A percentile compares a stretch with the other conserved stretches of the same genome.
Evolutionary conservation across 1,284 basidiomycete genomes (phyloP).

Genomic region (Cryptococcus hybrid): DNA sequence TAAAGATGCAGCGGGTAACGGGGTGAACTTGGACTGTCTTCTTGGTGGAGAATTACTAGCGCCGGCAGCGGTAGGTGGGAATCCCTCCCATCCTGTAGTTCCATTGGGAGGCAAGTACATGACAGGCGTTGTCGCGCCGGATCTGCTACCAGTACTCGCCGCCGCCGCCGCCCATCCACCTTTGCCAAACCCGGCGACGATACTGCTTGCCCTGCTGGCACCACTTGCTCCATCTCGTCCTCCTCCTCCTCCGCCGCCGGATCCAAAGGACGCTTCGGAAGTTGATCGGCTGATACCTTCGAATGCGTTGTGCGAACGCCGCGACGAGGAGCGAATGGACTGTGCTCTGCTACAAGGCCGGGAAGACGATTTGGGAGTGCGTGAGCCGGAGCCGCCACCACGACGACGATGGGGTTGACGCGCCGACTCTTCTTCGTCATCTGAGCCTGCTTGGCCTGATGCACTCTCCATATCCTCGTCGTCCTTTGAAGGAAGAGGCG

Average conservation of each 20-base stretch:
- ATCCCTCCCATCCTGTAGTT: conserved; percentile 37
- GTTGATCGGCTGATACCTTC: conserved; percentile 20
- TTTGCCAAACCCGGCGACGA: conserved; percentile 33
- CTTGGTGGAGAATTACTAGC: conserved; percentile 4
- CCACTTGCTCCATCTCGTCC: too few relatives aligned
- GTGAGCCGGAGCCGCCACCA: background rate
- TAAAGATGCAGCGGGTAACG: conserved; percentile 30
- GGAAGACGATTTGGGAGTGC: background rate
- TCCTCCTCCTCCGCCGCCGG: conserved; percentile 5
- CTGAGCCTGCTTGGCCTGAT: conserved; percentile 27
- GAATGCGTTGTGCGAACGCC: conserved; percentile 16
- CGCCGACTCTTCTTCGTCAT: conserved; percentile 17
- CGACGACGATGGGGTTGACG: conserved; percentile 1
- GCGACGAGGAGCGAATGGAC: background rate
- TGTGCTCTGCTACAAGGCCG: background rate
- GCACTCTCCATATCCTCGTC: conserved; percentile 25
- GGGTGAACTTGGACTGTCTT: conserved; percentile 37
- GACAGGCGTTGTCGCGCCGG: conserved; percentile 25
- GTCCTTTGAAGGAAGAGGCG: conserved; percentile 1
- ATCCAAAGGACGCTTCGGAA: conserved; percentile 25
- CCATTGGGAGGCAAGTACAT: conserved; percentile 34
- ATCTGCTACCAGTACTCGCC: conserved; percentile 5
- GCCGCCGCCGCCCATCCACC: conserved; percentile 44
- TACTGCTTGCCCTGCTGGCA: conserved; percentile 18
- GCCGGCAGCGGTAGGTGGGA: conserved; percentile 25